Percentiles rank a stretch among this genome's conserved stretches.
Conservation (phyloP, 768 basidiomycete species). For the Lentinula aciculospora region DNA sequence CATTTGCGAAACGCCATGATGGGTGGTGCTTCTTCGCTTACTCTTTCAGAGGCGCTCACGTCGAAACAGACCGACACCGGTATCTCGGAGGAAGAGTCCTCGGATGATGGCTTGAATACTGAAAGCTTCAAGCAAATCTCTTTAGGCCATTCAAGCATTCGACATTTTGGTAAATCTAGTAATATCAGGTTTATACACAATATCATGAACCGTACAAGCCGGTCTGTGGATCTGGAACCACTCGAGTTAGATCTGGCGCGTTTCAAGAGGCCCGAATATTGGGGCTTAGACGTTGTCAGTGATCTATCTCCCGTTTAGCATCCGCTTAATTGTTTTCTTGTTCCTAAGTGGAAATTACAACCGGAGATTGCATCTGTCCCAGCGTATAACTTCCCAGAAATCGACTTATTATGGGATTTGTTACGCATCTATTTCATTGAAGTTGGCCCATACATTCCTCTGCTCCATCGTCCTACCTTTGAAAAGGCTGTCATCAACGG, state of each 20-base stretch:
- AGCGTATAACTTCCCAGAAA: slow-evolving; percentile 21
- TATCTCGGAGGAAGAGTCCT: neutral
- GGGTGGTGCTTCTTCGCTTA: neutral
- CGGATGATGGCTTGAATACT: neutral
- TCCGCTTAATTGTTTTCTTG: neutral
- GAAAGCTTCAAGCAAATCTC: neutral
- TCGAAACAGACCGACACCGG: neutral
- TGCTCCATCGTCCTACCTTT: slow-evolving; percentile 50
- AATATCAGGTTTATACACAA: neutral
- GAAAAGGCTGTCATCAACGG: slow-evolving; percentile 24
- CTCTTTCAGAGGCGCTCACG: neutral
- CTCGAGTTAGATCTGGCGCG: neutral
- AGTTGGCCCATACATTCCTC: slow-evolving; percentile 32
- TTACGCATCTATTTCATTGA: slow-evolving; percentile 44
- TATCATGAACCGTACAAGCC: neutral
- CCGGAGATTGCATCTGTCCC: neutral
- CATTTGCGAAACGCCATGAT: neutral
- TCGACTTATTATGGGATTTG: slow-evolving; percentile 31
- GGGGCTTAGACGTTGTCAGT: neutral
- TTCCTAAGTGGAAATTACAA: neutral
- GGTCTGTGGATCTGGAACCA: neutral
- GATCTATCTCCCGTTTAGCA: neutral
- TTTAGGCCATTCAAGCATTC: neutral
- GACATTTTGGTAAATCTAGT: slow-evolving; percentile 3
- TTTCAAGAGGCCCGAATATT: neutral